Percentiles rank a stretch among this genome's conserved stretches.
Conservation (phyloP, 1,284 basidiomycete genomes). For the Earliella scabrosa region DNA sequence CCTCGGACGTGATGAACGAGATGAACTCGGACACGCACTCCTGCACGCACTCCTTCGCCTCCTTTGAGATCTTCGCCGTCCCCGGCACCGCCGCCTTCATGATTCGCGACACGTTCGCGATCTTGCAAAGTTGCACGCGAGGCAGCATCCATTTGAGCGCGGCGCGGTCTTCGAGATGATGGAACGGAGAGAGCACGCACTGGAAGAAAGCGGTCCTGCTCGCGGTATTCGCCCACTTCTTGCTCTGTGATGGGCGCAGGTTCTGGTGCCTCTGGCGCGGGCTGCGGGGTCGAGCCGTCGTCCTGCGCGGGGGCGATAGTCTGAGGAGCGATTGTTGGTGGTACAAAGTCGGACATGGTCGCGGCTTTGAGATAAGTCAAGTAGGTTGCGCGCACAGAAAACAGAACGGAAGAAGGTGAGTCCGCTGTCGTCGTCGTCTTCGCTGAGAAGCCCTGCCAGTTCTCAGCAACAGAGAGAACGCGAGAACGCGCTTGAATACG, state of each 20-base stretch:
- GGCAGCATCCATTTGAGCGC: not conserved
- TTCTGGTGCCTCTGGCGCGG: slow-evolving; percentile 52
- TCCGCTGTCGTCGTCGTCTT: not conserved
- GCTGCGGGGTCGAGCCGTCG: slow-evolving; percentile 48
- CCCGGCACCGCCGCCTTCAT: slow-evolving; percentile 91
- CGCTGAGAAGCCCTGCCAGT: not conserved
- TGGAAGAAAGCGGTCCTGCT: slow-evolving; percentile 90
- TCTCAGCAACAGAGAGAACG: not conserved
- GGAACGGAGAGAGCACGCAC: slow-evolving; percentile 49
- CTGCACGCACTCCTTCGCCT: slow-evolving; percentile 96
- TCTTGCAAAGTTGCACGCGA: slow-evolving; percentile 49
- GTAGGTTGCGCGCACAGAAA: not conserved
- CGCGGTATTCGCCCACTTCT: slow-evolving; percentile 90
- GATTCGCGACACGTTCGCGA: slow-evolving; percentile 94
- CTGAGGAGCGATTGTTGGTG: slow-evolving; percentile 54
- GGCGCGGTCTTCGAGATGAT: not conserved
- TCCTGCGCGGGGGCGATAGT: slow-evolving; percentile 43
- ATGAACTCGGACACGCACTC: slow-evolving; percentile 98
- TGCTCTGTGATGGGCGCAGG: slow-evolving; percentile 83
- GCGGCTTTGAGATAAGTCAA: not conserved
- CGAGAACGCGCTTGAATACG: not conserved
- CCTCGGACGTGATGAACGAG: slow-evolving; percentile 91
- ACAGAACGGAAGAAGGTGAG: not conserved
- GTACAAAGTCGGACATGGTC: slow-evolving; percentile 56
- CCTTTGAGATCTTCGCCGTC: slow-evolving; percentile 96